A percentile compares a stretch with the other conserved stretches of the same genome.
Evolutionary conservation across 805 yeast genomes (phyloP).

Genomic region (Candida oleophila): DNA sequence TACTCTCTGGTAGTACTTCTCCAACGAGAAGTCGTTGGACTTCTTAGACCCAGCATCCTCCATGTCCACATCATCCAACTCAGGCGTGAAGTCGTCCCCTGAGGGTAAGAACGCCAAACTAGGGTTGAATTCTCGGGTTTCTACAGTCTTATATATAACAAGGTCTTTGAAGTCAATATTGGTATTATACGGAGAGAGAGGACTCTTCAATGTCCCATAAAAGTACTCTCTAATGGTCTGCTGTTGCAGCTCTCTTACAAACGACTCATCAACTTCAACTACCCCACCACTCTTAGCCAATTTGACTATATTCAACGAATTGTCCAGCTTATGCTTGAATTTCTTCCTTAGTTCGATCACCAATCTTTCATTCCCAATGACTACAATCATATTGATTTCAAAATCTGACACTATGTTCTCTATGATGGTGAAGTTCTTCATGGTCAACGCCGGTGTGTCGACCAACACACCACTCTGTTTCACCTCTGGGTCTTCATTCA

Average conservation of each 20-base stretch:
- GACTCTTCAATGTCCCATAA: slow-evolving; percentile 68
- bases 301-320: slow-evolving; percentile 49
- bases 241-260: slow-evolving; percentile 69
- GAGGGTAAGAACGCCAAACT: slow-evolving; percentile 41
- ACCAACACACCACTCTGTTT: slow-evolving; percentile 59
- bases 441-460: slow-evolving; percentile 68
- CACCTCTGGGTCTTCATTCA: slow-evolving; percentile 48
- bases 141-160: slow-evolving; percentile 59
- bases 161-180: slow-evolving; percentile 66
- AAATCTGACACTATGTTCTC: slow-evolving; percentile 60
- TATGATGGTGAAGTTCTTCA: slow-evolving; percentile 50
- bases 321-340: slow-evolving; percentile 32
- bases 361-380: slow-evolving; percentile 74
- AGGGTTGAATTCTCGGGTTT: slow-evolving; percentile 35
- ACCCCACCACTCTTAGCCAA: slow-evolving; percentile 75
- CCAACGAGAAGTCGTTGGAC: slow-evolving; percentile 26
- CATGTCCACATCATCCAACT: slow-evolving; percentile 15
- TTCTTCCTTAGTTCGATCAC: slow-evolving; percentile 60
- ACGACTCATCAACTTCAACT: slow-evolving; percentile 70
- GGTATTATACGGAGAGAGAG: slow-evolving; percentile 82
- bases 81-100: slow-evolving; percentile 40
- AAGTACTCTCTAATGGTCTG: slow-evolving; percentile 82
- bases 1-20: slow-evolving; percentile 32
- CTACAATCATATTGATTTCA: slow-evolving; percentile 58
- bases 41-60: slow-evolving; percentile 19